phyloP scores from a whole-genome alignment of 2,329 filamentous ascomycete species.

The Cladosporium sp. region DNA sequence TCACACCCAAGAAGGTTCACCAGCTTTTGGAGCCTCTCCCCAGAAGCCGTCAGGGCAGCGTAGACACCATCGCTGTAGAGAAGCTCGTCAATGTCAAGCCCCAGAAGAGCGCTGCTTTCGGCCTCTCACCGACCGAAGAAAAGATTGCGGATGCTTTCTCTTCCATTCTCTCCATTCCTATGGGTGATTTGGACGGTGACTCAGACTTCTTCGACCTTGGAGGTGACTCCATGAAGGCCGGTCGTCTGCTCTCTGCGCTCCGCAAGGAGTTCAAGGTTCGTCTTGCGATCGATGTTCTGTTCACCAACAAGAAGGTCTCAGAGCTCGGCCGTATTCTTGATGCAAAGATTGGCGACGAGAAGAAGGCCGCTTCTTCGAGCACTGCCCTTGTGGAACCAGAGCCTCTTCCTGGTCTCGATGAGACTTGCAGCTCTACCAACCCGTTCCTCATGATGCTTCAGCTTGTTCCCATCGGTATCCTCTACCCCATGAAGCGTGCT shows the following conservation, averaged over 20 bases:
- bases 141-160: conserved; percentile 50
- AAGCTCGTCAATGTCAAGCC: conserved; percentile 21
- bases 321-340: conserved; percentile 34
- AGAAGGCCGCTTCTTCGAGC: conserved; percentile 1
- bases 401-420: conserved; percentile 39
- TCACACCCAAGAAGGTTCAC: conserved; percentile 31
- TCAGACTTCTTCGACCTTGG: conserved; percentile 56
- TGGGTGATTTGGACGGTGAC: conserved; percentile 41
- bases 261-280: conserved; percentile 52
- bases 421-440: conserved; percentile 53
- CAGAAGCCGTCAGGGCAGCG: conserved; percentile 25
- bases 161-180: conserved; percentile 44
- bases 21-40: conserved; percentile 32
- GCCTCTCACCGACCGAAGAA: conserved; percentile 36
- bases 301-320: conserved; percentile 50
- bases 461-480: conserved; percentile 50
- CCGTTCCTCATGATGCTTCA: conserved; percentile 52
- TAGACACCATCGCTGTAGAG: conserved; percentile 25
- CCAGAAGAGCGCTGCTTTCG: conserved; percentile 7
- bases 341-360: conserved; percentile 18
- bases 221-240: conserved; percentile 57
- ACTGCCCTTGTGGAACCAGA: conserved; percentile 2
- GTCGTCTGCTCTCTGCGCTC: conserved; percentile 53
- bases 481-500: conserved; percentile 55
- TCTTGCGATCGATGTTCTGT: conserved; percentile 54